Percentiles rank a stretch among this genome's conserved stretches.
Evolutionary conservation across 176 grass and related monocot genomes (phyloP).

Genomic region (Tillandsia fasciculata): DNA sequence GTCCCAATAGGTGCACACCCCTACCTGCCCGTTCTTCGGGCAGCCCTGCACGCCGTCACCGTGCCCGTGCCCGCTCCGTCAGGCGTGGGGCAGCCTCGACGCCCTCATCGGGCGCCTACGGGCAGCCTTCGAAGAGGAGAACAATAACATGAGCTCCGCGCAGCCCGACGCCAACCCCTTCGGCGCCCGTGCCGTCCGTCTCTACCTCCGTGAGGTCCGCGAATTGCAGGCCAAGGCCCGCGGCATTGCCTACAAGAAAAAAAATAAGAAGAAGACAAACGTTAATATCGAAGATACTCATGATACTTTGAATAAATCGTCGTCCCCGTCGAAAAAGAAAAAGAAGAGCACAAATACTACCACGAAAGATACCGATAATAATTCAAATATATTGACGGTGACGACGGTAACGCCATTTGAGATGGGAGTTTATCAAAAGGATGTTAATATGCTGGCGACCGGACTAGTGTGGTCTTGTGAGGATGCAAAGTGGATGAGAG

Average conservation of each 20-base stretch:
- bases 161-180: slow-evolving; percentile 36
- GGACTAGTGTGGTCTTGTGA: too few species aligned
- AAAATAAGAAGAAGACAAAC: slow-evolving; percentile 33
- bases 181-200: slow-evolving; percentile 43
- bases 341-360: not conserved
- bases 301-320: not conserved
- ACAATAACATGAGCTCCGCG: not conserved
- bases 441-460: too few species aligned
- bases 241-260: slow-evolving; percentile 51
- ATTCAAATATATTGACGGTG: too few species aligned
- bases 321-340: not conserved
- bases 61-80: slow-evolving; percentile 79
- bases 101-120: slow-evolving; percentile 51
- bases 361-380: too few species aligned
- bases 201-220: slow-evolving; percentile 57
- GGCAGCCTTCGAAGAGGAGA: slow-evolving; percentile 40
- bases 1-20: slow-evolving; percentile 24
- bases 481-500: too few species aligned
- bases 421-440: too few species aligned
- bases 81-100: slow-evolving; percentile 92
- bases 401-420: too few species aligned
- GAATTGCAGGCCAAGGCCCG: slow-evolving; percentile 45
- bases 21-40: slow-evolving; percentile 69
- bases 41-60: slow-evolving; percentile 59
- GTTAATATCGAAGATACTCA: not conserved